Base-by-base conservation (phyloP, 257 asterid species). In the Nicotiana paniculata region DNA sequence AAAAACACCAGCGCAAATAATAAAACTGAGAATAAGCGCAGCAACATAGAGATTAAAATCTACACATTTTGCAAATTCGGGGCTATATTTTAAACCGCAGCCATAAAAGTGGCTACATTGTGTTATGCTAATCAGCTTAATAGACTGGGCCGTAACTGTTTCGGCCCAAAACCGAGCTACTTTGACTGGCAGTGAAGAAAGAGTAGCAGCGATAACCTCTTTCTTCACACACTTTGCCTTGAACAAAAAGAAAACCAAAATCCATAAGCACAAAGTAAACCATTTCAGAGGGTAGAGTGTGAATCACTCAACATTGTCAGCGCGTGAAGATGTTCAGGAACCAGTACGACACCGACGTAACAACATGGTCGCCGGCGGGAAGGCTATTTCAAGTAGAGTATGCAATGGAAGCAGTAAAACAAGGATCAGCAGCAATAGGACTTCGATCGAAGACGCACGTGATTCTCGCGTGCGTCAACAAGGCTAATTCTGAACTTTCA, bases 321-420 rank as follows among this genome's bases (percentile, higher is more conserved):
- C 65, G 65, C 4, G 32, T 61, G 32, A 90, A 85, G 68, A 95
- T 95, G 99, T 93, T 93, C 74, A 85, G 98, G 55, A 95, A 93
- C 87, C 99, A 95, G 88, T 95, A 95, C 88, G 99, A 95, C 61
- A 93, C 99, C 79, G 99, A 95, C 77, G 99, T 95, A 69, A 95
- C 99, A 32, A 92, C 99, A 77, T 95, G 99, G 99, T 92, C 99
- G 59, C 99, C 98, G 86, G 97, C 97, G 64, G 98, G 98, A 82
- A 85, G 98, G 82, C 84, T 95, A 5, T 95, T 95, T 80, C 98
- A 95, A 77, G 99, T 95, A 35, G 99, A 95, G 79, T 95, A 93
- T 86, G 97, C 98, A 8, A 95, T 95, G 99, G 99, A 95, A 87
- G 98, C 99, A 46, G 99, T 93, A 83, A 93, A 95, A 88, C 98